Conservation (phyloP, 75 land plant genomes). For the Cunninghamia lanceolata region DNA sequence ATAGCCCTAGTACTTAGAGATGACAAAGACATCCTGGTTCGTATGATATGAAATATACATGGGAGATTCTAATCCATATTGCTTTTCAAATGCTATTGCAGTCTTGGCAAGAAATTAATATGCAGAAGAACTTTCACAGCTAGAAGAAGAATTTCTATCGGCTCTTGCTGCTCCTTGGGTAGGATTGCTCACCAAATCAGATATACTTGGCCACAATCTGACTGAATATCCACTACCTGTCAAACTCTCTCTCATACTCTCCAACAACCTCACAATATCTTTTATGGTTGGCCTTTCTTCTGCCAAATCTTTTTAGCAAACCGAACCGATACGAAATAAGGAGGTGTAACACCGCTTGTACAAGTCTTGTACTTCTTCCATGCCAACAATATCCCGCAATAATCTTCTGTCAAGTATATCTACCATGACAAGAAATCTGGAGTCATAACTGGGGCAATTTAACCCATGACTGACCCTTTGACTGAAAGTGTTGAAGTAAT, state of each 20-base stretch:
- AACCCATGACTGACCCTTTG: not conserved
- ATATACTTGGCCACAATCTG: not conserved
- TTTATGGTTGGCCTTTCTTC: slow-evolving; percentile 33
- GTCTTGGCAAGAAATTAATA: not conserved
- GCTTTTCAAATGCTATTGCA: not conserved
- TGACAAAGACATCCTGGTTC: not conserved
- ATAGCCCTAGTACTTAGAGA: not conserved
- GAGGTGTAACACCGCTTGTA: not conserved
- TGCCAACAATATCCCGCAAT: not conserved
- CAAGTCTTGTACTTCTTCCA: not conserved
- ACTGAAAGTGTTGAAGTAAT: not conserved
- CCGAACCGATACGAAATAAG: slow-evolving; percentile 15
- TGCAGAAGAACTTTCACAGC: not conserved
- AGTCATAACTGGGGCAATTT: not conserved
- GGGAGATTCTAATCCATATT: too few species aligned
- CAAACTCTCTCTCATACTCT: not conserved
- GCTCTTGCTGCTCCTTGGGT: not conserved
- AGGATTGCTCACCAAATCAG: not conserved
- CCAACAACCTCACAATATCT: slow-evolving; percentile 12
- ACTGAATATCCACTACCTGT: not conserved
- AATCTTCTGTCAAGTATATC: not conserved
- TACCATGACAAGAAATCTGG: too few species aligned
- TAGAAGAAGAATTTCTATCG: not conserved
- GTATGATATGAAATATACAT: too few species aligned
- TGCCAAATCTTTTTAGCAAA: slow-evolving; percentile 24